Conservation (phyloP, 805 yeast species). For the Myxozyma vanderwaltii region DNA sequence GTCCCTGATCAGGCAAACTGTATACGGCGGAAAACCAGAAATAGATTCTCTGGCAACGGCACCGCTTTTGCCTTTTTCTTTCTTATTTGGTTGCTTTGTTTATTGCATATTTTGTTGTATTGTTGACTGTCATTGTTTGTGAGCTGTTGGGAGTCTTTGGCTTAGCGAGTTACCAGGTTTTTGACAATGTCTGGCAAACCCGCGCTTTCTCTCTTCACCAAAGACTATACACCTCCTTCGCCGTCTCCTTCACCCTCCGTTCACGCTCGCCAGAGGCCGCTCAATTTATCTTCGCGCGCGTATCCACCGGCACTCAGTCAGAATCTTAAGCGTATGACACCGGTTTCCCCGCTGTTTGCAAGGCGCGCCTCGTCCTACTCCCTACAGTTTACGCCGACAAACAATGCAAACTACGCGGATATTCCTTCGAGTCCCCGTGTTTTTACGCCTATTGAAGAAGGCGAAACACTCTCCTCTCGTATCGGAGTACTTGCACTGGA, state of each 20-base stretch:
- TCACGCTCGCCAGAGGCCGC: not conserved
- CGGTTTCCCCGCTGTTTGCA: constrained; percentile 7
- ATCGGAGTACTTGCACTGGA: not conserved
- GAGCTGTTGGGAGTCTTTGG: too few relatives aligned
- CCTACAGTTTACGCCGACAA: constrained; percentile 5
- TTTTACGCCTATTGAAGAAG: constrained; percentile 6
- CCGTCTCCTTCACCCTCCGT: not conserved
- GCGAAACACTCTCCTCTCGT: not conserved
- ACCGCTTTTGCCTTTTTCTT: not conserved
- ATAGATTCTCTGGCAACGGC: too few relatives aligned
- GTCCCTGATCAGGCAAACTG: not conserved
- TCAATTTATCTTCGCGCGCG: not conserved
- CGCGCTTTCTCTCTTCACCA: not conserved
- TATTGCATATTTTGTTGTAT: too few relatives aligned
- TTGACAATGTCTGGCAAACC: not conserved
- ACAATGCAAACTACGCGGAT: not conserved
- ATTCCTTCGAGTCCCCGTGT: not conserved
- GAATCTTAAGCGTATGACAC: not conserved
- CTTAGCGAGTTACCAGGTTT: too few relatives aligned
- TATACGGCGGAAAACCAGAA: too few relatives aligned
- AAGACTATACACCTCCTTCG: too few relatives aligned
- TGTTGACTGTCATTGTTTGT: too few relatives aligned
- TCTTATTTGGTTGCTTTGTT: too few relatives aligned
- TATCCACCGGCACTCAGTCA: not conserved
- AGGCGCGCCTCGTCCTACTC: not conserved